Percentiles rank a stretch among this genome's conserved stretches.
These are phyloP conservation scores for Choiromyces venosus DNA, from an alignment of 495 filamentous ascomycete species.

Conservation along the genomic window DNA sequence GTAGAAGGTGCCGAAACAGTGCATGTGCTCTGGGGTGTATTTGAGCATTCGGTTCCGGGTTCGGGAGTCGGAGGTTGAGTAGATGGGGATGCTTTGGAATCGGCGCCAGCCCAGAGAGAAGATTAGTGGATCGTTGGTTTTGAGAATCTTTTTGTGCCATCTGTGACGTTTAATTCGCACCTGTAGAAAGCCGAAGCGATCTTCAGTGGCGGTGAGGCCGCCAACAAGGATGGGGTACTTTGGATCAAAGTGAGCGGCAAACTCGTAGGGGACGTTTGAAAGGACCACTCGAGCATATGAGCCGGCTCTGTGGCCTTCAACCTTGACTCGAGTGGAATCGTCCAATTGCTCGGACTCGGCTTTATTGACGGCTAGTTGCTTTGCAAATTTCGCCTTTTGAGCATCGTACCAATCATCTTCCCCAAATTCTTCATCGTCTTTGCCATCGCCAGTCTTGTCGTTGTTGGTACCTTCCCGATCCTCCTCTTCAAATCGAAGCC, in stretches of 20 bases:
- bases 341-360: constrained; percentile 83
- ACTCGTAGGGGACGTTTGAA: constrained; percentile 83
- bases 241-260: constrained; percentile 79
- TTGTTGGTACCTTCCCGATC: constrained; percentile 89
- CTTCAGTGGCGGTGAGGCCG: constrained; percentile 83
- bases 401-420: constrained; percentile 98
- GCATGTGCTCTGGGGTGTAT: constrained; percentile 96
- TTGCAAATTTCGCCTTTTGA: constrained; percentile 89
- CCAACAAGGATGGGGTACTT: constrained; percentile 82
- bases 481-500: constrained; percentile 92
- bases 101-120: constrained; percentile 97
- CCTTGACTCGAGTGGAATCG: constrained; percentile 66
- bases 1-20: constrained; percentile 92
- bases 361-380: constrained; percentile 90
- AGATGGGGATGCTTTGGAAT: constrained; percentile 87
- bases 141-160: constrained; percentile 99
- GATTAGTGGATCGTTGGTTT: constrained; percentile 93
- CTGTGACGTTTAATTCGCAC: constrained; percentile 92
- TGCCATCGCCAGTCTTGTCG: constrained; percentile 65
- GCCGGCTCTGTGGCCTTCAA: constrained; percentile 88
- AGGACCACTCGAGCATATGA: constrained; percentile 88
- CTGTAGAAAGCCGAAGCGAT: constrained; percentile 91
- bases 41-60: constrained; percentile 96
- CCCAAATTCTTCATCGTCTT: constrained; percentile 67
- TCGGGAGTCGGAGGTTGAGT: constrained; percentile 87